These are phyloP conservation scores for Triticum urartu DNA, from an alignment of 176 grass and related monocot species.

Conservation along the genomic window DNA sequence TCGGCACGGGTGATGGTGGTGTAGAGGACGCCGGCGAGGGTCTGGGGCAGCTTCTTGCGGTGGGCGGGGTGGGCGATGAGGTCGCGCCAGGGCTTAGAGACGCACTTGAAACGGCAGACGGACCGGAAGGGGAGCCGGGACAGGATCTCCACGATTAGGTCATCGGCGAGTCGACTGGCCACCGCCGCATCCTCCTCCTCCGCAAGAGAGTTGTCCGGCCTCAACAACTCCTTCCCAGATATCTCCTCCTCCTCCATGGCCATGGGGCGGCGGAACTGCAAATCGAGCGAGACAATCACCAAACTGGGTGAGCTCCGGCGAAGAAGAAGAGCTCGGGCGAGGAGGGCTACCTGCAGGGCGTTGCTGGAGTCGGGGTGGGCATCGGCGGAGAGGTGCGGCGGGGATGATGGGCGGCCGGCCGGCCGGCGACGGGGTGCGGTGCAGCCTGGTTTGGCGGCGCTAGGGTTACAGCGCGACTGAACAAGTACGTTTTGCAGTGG, in stretches of 20 bases:
- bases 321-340: no score
- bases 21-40: background rate
- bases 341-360: no score
- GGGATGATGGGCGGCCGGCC: no score
- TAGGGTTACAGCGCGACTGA: no score
- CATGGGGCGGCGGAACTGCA: background rate
- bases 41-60: background rate
- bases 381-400: no score
- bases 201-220: background rate
- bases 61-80: background rate
- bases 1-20: fast-evolving
- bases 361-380: no score
- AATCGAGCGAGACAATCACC: no score
- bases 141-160: background rate
- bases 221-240: background rate
- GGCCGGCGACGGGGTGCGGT: no score
- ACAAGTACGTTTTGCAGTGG: no score
- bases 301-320: no score
- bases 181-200: background rate
- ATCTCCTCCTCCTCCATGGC: background rate
- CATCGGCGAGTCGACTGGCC: background rate
- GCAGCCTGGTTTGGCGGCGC: no score
- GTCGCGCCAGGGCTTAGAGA: background rate
- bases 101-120: background rate
- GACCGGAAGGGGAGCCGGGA: background rate